These are phyloP conservation scores for Lasiosphaeria hispida DNA, from an alignment of 495 filamentous ascomycete genomes.

Conservation along the genomic window DNA sequence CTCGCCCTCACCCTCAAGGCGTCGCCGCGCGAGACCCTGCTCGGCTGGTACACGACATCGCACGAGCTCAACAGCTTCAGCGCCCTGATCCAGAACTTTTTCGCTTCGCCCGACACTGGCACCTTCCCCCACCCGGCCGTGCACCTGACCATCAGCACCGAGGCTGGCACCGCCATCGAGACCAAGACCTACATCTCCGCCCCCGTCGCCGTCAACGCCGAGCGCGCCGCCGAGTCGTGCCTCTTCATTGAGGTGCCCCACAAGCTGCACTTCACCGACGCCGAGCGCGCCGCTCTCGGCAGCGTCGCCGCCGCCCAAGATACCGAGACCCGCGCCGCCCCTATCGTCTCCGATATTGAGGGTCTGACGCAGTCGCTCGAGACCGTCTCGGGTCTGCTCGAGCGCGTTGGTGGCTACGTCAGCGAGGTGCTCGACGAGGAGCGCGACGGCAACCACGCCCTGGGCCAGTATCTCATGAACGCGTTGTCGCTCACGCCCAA, in stretches of 20 bases:
- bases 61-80: conserved; percentile 95
- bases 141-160: conserved; percentile 89
- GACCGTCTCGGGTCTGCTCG: conserved; percentile 80
- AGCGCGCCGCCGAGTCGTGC: conserved; percentile 90
- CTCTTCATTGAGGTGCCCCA: conserved; percentile 95
- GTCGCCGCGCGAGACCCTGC: conserved; percentile 86
- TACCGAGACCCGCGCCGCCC: conserved; percentile 65
- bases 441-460: conserved; percentile 67
- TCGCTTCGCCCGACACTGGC: conserved; percentile 91
- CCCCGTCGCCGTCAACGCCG: conserved; percentile 89
- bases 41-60: conserved; percentile 98
- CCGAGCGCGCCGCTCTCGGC: conserved; percentile 90
- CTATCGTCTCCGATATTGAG: conserved; percentile 82
- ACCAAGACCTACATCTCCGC: conserved; percentile 90
- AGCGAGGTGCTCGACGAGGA: conserved; percentile 69
- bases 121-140: conserved; percentile 96
- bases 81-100: conserved; percentile 99
- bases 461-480: conserved; percentile 93
- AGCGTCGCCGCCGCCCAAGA: conserved; percentile 79
- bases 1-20: conserved; percentile 88
- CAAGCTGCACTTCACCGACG: conserved; percentile 79
- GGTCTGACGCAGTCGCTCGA: conserved; percentile 78
- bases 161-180: conserved; percentile 77
- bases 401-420: conserved; percentile 86
- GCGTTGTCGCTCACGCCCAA: conserved; percentile 89